Conservation (phyloP, 2,329 filamentous ascomycete genomes). For the Alternaria longipes region DNA sequence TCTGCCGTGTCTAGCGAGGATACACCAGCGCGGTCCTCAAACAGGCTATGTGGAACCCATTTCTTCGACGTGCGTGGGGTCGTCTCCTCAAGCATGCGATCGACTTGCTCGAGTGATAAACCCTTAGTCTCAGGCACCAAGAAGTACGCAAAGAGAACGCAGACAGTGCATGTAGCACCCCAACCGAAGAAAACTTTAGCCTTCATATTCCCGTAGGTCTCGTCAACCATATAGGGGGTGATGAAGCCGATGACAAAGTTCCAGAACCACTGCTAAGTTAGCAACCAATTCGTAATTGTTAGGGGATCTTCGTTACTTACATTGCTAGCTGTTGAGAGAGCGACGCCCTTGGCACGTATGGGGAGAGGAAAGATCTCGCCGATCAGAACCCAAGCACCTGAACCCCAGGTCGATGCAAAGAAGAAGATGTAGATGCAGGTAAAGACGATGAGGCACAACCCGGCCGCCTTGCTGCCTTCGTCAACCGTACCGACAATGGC, state of each 20-base stretch:
- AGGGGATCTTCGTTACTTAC: not conserved
- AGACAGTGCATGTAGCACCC: constrained; percentile 61
- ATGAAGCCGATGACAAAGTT: constrained; percentile 67
- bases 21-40: constrained; percentile 6
- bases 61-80: constrained; percentile 75
- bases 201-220: constrained; percentile 71
- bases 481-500: constrained; percentile 67
- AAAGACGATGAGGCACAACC: constrained; percentile 74
- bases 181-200: constrained; percentile 65
- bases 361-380: constrained; percentile 91
- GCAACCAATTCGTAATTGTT: not conserved
- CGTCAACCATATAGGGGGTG: constrained; percentile 76
- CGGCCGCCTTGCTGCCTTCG: constrained; percentile 60
- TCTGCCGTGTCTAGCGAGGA: constrained; percentile 4
- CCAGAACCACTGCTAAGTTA: constrained; percentile 68
- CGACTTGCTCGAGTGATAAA: constrained; percentile 79
- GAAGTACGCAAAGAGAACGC: constrained; percentile 73
- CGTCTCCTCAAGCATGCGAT: constrained; percentile 86
- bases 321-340: constrained; percentile 86
- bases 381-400: constrained; percentile 75
- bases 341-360: constrained; percentile 87
- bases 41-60: constrained; percentile 69
- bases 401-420: constrained; percentile 90
- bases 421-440: constrained; percentile 94
- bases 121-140: constrained; percentile 83